Percentiles rank a stretch among this genome's conserved stretches.
Conservation (phyloP, 371 early-diverging fungal genomes). For the Encephalitozoon cuniculi region DNA sequence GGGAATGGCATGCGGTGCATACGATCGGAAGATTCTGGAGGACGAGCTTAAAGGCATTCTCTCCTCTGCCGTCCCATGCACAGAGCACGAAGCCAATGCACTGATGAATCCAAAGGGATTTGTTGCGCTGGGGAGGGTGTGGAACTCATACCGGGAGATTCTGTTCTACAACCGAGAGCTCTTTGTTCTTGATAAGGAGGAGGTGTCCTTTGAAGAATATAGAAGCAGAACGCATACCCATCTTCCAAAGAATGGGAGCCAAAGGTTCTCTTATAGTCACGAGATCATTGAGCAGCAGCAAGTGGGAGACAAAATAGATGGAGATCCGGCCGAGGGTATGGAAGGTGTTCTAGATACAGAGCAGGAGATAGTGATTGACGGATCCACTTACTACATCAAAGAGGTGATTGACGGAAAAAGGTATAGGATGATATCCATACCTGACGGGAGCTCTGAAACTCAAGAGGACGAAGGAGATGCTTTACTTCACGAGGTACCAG, state of each 20-base stretch:
- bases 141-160: constrained; percentile 22
- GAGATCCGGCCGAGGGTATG: not conserved
- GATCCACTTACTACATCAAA: not conserved
- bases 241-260: not conserved
- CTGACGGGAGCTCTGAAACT: not conserved
- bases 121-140: constrained; percentile 28
- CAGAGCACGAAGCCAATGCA: not conserved
- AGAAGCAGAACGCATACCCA: not conserved
- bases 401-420: not conserved
- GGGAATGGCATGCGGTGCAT: constrained; percentile 39
- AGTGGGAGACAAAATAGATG: not conserved
- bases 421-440: not conserved
- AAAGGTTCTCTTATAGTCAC: too few species aligned
- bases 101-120: constrained; percentile 32
- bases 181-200: not conserved
- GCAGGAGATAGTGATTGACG: not conserved
- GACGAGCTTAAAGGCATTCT: constrained; percentile 12
- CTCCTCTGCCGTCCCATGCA: not conserved
- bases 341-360: not conserved
- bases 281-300: too few species aligned
- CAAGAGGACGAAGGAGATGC: not conserved
- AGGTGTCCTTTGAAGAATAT: constrained; percentile 22
- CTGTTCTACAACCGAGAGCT: not conserved
- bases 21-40: not conserved
- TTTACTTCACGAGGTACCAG: not conserved